These are phyloP conservation scores for Didymosphaeria variabile DNA, from an alignment of 2,329 filamentous ascomycete genomes.

Conservation along the genomic window DNA sequence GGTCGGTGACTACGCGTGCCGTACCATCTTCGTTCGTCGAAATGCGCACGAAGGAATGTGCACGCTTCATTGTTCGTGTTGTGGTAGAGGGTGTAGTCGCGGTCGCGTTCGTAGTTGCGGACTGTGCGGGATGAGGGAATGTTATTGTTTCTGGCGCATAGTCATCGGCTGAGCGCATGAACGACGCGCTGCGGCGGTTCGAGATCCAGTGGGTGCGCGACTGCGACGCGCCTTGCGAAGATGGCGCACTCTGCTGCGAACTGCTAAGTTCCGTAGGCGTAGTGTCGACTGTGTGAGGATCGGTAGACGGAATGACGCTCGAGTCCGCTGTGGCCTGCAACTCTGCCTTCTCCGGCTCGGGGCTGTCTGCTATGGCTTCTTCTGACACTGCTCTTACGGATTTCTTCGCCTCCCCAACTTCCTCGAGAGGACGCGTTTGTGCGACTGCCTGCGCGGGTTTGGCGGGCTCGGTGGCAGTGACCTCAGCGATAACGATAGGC, in stretches of 20 bases:
- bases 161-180: conserved; percentile 46
- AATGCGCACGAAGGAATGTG: conserved; percentile 71
- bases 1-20: conserved; percentile 79
- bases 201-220: conserved; percentile 54
- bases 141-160: conserved; percentile 41
- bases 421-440: conserved; percentile 18
- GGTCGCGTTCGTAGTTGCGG: conserved; percentile 50
- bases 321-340: conserved; percentile 31
- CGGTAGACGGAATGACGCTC: conserved; percentile 32
- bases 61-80: conserved; percentile 51
- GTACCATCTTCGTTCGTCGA: conserved; percentile 89
- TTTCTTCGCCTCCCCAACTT: conserved; percentile 15
- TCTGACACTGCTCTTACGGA: conserved; percentile 16
- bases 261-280: conserved; percentile 37
- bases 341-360: conserved; percentile 21
- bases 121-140: conserved; percentile 36
- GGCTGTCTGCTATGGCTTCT: conserved; percentile 11
- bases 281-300: conserved; percentile 34
- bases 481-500: conserved; percentile 4
- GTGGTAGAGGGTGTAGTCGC: conserved; percentile 59
- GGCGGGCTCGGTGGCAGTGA: conserved; percentile 3
- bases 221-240: conserved; percentile 43
- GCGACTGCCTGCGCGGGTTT: conserved; percentile 11
- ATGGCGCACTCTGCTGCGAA: conserved; percentile 42
- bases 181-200: conserved; percentile 56